A percentile compares a stretch with the other conserved stretches of the same genome.
phyloP scores from a whole-genome alignment of 208 protist species.

The Vickermania spadyakhi region DNA sequence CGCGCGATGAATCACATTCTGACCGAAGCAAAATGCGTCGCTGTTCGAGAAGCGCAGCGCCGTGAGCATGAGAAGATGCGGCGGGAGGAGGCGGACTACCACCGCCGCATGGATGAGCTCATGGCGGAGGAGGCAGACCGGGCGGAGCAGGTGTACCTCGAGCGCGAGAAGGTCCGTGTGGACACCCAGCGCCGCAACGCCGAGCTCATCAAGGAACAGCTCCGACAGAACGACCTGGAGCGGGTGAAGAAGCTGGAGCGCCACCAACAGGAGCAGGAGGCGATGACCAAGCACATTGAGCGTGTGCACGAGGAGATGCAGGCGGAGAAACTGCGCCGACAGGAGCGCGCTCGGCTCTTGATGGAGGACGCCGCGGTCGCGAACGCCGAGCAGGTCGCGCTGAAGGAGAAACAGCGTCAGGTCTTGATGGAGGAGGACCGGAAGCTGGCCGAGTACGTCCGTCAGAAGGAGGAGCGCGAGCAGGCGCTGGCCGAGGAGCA shows the following conservation, averaged over 20 bases:
- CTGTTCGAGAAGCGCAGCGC: slow-evolving; percentile 84
- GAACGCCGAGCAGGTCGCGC: slow-evolving; percentile 90
- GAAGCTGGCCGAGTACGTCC: slow-evolving; percentile 82
- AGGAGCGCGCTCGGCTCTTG: slow-evolving; percentile 59
- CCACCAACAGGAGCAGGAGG: slow-evolving; percentile 90
- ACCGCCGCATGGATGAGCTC: slow-evolving; percentile 62
- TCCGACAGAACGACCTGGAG: slow-evolving; percentile 82
- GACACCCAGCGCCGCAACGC: slow-evolving; percentile 81
- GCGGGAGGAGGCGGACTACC: slow-evolving; percentile 56
- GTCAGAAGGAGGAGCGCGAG: slow-evolving; percentile 77
- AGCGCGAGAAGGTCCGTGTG: slow-evolving; percentile 73
- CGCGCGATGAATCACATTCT: slow-evolving; percentile 91
- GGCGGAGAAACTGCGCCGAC: slow-evolving; percentile 71
- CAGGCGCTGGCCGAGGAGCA: slow-evolving; percentile 82
- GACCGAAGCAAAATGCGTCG: slow-evolving; percentile 86
- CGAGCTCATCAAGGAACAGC: slow-evolving; percentile 82
- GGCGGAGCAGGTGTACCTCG: slow-evolving; percentile 84
- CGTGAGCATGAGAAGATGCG: slow-evolving; percentile 59
- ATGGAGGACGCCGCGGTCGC: slow-evolving; percentile 91
- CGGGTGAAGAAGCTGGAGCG: slow-evolving; percentile 82
- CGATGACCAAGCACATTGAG: slow-evolving; percentile 87
- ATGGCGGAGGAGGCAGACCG: slow-evolving; percentile 82
- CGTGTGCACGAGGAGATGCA: slow-evolving; percentile 79
- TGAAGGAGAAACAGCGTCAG: slow-evolving; percentile 76
- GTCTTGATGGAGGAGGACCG: slow-evolving; percentile 80